Percentiles rank a stretch among this genome's conserved stretches.
Evolutionary conservation across 2,329 filamentous ascomycete species (phyloP).

Genomic region (Penicillium sp.): DNA sequence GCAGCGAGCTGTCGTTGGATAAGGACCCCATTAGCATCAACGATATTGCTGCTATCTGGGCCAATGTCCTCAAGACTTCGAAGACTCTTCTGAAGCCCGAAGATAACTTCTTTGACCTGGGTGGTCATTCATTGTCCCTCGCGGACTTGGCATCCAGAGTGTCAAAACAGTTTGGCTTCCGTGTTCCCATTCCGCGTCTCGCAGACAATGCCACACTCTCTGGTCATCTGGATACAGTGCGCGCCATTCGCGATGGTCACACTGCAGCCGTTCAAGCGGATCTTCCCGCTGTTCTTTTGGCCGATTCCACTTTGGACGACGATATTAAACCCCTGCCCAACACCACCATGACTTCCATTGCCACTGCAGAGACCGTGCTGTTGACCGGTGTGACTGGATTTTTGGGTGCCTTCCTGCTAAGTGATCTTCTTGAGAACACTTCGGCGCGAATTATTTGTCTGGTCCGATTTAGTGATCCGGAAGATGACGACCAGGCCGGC

Average conservation of each 20-base stretch:
- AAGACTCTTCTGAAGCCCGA: constrained; percentile 62
- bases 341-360: constrained; percentile 58
- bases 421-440: constrained; percentile 66
- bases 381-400: constrained; percentile 76
- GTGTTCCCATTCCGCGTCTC: constrained; percentile 68
- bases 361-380: constrained; percentile 67
- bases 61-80: constrained; percentile 66
- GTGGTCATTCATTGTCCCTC: constrained; percentile 75
- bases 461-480: constrained; percentile 69
- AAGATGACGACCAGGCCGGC: constrained; percentile 61
- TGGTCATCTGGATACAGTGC: constrained; percentile 71
- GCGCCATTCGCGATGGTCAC: constrained; percentile 68
- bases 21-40: constrained; percentile 66
- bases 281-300: constrained; percentile 65
- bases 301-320: constrained; percentile 65
- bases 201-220: constrained; percentile 70
- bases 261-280: constrained; percentile 74
- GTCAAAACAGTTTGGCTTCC: constrained; percentile 69
- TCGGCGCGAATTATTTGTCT: constrained; percentile 70
- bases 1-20: constrained; percentile 47
- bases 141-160: constrained; percentile 72
- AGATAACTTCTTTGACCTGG: constrained; percentile 78
- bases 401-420: constrained; percentile 71
- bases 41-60: constrained; percentile 71
- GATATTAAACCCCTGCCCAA: constrained; percentile 62